These are phyloP conservation scores for Spergularia marina DNA, from an alignment of 148 eudicot species.

Conservation along the genomic window DNA sequence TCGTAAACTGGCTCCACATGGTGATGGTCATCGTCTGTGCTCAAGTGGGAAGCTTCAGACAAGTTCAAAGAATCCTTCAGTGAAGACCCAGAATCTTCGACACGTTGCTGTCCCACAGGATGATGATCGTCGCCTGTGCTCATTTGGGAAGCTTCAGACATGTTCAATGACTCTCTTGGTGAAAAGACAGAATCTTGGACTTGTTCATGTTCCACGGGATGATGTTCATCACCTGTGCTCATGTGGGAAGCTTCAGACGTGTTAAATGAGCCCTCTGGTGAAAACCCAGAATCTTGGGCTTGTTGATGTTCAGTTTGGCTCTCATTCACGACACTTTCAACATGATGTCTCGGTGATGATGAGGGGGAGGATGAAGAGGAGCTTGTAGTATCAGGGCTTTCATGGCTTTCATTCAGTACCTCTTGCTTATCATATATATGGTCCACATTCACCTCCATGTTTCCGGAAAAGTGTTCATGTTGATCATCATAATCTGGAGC, in stretches of 20 bases:
- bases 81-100: constrained; percentile 30
- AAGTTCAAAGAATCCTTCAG: constrained; percentile 30
- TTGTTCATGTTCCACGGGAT: constrained; percentile 29
- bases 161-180: constrained; percentile 28
- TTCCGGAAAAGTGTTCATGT: constrained; percentile 16
- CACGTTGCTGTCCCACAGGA: constrained; percentile 24
- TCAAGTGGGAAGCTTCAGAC: constrained; percentile 19
- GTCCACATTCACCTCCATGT: neutral
- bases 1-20: constrained; percentile 66
- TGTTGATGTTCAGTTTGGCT: constrained; percentile 11
- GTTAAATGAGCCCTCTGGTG: constrained; percentile 27
- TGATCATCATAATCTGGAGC: constrained; percentile 29
- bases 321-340: constrained; percentile 29
- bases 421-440: neutral
- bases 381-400: constrained; percentile 24
- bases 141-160: constrained; percentile 19
- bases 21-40: constrained; percentile 27
- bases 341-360: neutral
- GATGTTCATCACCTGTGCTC: constrained; percentile 25
- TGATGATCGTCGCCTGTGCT: constrained; percentile 27
- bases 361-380: constrained; percentile 10
- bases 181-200: constrained; percentile 17
- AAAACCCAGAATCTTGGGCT: constrained; percentile 17
- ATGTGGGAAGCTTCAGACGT: constrained; percentile 24
- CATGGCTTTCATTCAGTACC: constrained; percentile 21